Evolutionary conservation across 1,284 basidiomycete species (phyloP), one percentile per base, ranked within the genome.

Genomic region (Pseudomicrostroma phylloplanum): DNA sequence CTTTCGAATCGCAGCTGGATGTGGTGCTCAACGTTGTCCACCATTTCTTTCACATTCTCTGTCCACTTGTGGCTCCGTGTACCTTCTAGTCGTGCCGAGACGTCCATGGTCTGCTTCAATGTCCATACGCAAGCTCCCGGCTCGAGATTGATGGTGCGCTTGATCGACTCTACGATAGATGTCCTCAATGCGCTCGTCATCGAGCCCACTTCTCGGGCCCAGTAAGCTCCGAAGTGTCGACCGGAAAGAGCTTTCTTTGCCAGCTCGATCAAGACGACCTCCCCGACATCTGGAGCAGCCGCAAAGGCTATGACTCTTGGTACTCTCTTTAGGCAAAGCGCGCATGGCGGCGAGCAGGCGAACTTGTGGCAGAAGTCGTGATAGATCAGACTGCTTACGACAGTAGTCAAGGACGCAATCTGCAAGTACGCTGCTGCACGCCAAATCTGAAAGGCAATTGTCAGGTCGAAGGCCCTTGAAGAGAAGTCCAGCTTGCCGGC

Each of bases 401-500:
- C 64, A 13, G 61, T 53, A 46, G 69, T 66, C 1, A 76, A 66
- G n/a, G 74, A 72, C 19, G 67, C 82, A 48, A 97, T 83, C 56
- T 85, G 84, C 48, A 97, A 87, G 79, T 93, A 96, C 19, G 84
- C 82, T 1, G 92, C 88, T 0, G 90, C 87, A 36, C 88, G 86
- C 81, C 92, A 86, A 71, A 97, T 91, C 64, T 89, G 86, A 77
- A 97, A 91, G 0, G 90, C 90, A 15, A 92, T 97, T 55, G 88
- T 84, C 64, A 97, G 86, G 81, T 97, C 92, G 79, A 92, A 96
- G 0, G 89, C 88, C 19, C 94, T 84, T 74, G 96, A 90, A 2
- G 91, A 92, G 77, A 96, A 96, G 55, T 88, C 84, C 57, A 98
- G 87, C 6, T 91, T 93, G 51, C 94, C 94, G 12, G 92, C 91